Conservation (phyloP, 2,329 filamentous ascomycete genomes). For the Colletotrichum salicis region DNA sequence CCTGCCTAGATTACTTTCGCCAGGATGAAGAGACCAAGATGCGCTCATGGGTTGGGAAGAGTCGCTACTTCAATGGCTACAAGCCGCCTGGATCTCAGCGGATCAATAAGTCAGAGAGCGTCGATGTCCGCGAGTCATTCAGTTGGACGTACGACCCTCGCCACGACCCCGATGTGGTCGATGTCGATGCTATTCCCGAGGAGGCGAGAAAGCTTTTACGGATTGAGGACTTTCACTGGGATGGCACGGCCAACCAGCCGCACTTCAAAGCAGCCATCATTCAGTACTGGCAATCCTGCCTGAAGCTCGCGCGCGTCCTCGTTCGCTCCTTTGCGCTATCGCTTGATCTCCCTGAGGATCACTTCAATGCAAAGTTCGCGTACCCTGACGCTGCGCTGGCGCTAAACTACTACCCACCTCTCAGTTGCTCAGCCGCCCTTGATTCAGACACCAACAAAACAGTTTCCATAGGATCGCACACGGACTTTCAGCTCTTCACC, state of each 20-base stretch:
- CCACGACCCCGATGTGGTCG: conserved; percentile 58
- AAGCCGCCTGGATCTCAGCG: conserved; percentile 52
- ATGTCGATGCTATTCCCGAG: conserved; percentile 53
- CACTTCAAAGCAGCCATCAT: conserved; percentile 59
- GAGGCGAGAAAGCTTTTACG: conserved; percentile 54
- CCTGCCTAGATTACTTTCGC: conserved; percentile 58
- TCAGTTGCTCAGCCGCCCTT: background rate
- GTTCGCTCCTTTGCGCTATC: conserved; percentile 65
- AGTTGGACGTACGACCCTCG: conserved; percentile 63
- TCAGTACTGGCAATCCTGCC: conserved; percentile 58
- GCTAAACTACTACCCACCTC: conserved; percentile 53
- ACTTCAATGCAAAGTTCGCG: conserved; percentile 64
- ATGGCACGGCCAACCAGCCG: conserved; percentile 58
- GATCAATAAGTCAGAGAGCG: conserved; percentile 60
- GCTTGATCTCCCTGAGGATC: conserved; percentile 62
- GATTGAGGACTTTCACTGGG: conserved; percentile 64
- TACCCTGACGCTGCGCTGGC: conserved; percentile 59
- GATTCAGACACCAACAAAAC: conserved; percentile 10
- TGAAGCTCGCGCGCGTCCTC: conserved; percentile 62
- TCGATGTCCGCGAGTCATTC: conserved; percentile 63
- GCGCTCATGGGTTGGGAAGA: conserved; percentile 46
- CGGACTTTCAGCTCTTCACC: conserved; percentile 64
- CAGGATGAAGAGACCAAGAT: conserved; percentile 57
- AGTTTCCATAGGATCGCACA: conserved; percentile 61
- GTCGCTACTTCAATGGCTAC: conserved; percentile 61